Base-by-base conservation (phyloP, 164 flowering plant genomes). In the Vitis labrusca region DNA sequence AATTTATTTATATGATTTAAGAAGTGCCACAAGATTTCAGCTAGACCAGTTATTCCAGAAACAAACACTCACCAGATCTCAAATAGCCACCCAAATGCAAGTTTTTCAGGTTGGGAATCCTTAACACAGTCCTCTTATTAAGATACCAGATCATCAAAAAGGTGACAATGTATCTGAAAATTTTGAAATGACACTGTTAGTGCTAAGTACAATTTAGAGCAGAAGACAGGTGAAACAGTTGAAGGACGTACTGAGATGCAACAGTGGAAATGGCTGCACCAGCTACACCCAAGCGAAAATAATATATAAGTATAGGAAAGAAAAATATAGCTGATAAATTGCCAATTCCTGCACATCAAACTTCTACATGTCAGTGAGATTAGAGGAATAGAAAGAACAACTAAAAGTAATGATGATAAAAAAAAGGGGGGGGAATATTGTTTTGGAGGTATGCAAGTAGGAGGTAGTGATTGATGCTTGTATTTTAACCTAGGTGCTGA, bases 231-330 rank as follows among this genome's bases (percentile, higher is more conserved):
- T 58, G 9, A 65, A 47, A 75, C 44, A 37, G 44, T 37, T 37
- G 44, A 37, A 71, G 59, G 32, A 85, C 97, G 47, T 88, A 95
- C 98, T 95, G 99, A 44, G 99, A 95, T 9, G 77, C 16, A 67
- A 95, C 95, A 61, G 94, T 91, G 17, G 99, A 83, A 69, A 88
- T 77, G 60, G 98, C 98, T 62, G 99, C 98, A 66, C 99, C 99
- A 79, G 82, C 80, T 48, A 86, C 85, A 64, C 99, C 99, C 78
- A 95, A 67, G 59, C 68, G 73, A 68, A 77, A 82, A 56, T 78
- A 73, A 74, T 89, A 80, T 73, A 91, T 87, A 48, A 91, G 85
- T 9, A 91, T 50, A 19, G 98, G 98, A 80, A 93, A 86, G 71
- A 95, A 76, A 77, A 89, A 63, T 47, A 86, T 81, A 68, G 98